Percentiles rank a stretch among this genome's conserved stretches.
Conservation (phyloP, 495 filamentous ascomycete genomes). For the Xylaria intraflava region DNA sequence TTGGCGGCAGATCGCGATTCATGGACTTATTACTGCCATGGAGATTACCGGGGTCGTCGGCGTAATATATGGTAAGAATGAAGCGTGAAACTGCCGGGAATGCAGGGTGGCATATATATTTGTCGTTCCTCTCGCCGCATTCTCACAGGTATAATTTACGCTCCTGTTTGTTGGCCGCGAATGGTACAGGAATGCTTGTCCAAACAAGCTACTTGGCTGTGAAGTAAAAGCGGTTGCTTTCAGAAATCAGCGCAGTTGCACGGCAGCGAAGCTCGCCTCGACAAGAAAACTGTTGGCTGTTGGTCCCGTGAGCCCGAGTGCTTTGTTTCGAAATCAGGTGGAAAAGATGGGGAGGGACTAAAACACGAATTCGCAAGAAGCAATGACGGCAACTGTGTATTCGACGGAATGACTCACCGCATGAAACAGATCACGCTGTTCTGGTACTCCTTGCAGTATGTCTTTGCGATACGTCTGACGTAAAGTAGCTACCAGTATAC, state of each 20-base stretch:
- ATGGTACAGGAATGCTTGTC: not conserved
- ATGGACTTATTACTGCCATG: not conserved
- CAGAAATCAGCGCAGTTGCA: slow-evolving; percentile 15
- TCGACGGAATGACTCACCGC: not conserved
- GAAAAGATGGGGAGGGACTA: slow-evolving; percentile 1
- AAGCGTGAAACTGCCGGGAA: not conserved
- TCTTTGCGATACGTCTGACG: slow-evolving; percentile 6
- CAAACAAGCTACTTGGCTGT: not conserved
- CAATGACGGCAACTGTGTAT: not conserved
- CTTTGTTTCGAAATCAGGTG: slow-evolving; percentile 1
- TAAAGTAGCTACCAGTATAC: not conserved
- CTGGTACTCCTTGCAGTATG: slow-evolving; percentile 4
- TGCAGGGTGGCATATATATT: not conserved
- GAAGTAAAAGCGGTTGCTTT: slow-evolving; percentile 8
- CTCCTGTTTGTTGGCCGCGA: not conserved
- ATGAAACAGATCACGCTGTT: slow-evolving; percentile 5
- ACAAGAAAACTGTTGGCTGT: slow-evolving; percentile 15
- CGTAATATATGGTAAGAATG: slow-evolving; percentile 1
- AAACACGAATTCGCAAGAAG: not conserved
- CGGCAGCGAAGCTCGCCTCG: slow-evolving; percentile 21
- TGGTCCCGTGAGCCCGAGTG: not conserved
- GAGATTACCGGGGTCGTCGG: not conserved
- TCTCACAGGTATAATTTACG: not conserved
- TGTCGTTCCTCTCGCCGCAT: not conserved
- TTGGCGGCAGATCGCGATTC: not conserved